Evolutionary conservation across 2,329 filamentous ascomycete genomes (phyloP), one percentile per base, ranked within the genome.

Genomic region (Apiospora rasikravindrae): DNA sequence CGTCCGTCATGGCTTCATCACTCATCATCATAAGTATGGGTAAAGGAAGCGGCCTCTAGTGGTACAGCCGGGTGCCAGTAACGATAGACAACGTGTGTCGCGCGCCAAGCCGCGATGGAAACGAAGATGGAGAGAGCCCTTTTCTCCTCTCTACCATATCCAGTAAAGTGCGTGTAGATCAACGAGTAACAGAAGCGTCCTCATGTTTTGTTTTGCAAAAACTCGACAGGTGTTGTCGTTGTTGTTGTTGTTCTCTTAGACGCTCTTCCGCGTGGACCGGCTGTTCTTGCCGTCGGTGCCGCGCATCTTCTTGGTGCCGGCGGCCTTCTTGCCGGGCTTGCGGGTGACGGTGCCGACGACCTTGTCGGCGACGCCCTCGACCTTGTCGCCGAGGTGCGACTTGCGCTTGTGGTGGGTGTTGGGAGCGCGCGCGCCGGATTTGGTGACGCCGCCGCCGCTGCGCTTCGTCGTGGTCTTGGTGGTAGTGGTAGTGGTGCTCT

Each of bases 361-460:
- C 73, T 79, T 79, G 73, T 78, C 74, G 57, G 73, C 76, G 53
- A 73, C 77, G 45, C 77, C 77, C 68, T 71, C 73, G 70, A 78
- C 71, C 76, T 79, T 79, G 73, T 79, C 77, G 68, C 71, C 73
- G 13, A 78, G 73, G 69, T 76, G 75, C 16, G 76, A 74, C 75
- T 79, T 77, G 49, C 77, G 77, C 74, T 79, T 77, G 73, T 79
- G 77, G 71, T 78, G 77, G 44, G 74, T 75, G 64, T 74, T 74
- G 1, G 77, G 73, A 24, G 40, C 66, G 40, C 44, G 40, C 7
- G 57, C n/a, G 8, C 53, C 53, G 7, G 40, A 77, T 33, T 70
- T 75, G 67, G 75, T 73, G 22, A 73, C 75, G 49, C 72, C 71
- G 74, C 71, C 37, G 51, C 64, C 69, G 57, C 57, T 42, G 19